Evolutionary conservation across 805 yeast species (phyloP), one percentile per base, ranked within the genome.

Genomic region (Schwanniomyces pseudopolymorphus): DNA sequence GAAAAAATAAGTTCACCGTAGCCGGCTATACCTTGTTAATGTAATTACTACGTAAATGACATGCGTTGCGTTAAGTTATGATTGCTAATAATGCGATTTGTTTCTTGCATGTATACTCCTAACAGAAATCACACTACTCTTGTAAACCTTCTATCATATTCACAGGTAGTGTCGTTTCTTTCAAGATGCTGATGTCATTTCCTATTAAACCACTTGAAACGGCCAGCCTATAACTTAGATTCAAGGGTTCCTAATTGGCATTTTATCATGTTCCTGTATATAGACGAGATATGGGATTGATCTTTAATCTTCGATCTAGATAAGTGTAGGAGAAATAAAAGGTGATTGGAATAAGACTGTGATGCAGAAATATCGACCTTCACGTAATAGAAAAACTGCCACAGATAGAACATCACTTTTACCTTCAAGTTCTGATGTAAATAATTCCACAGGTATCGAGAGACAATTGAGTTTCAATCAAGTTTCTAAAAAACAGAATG

Each of bases 371-470:
- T 31, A 14, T 31, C 35, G 35, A 31, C 35, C 35, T 14, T 14
- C 10, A 4, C 35, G 13, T 31, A n/a, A 16, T 31, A 31, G 35
- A 14, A 4, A 7, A 3, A 31, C 14, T 31, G 19, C 35, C 8
- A 14, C 35, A 16, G 45, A 43, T 21, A 24, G 20, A 19, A 33
- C 45, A 4, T 10, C 37, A 4, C 26, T 43, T 14, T 28, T 43
- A 19, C 28, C 45, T 16, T 38, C 21, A 7, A 22, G 26, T 14
- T 33, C 19, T 7, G 20, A 31, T 8, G 20, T 5, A 14, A 16
- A 14, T 17, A 31, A 16, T 31, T 14, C 3, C 6, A n/a, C 10
- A 14, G 13, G 8, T 5, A 4, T 3, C 11, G 20, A 31, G 2
- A 31, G 19, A 3, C 9, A 7, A 4, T 20, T 31, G 20, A 14